Evolutionary conservation across 495 filamentous ascomycete genomes (phyloP).

Genomic region (Eremomyces bilateralis): DNA sequence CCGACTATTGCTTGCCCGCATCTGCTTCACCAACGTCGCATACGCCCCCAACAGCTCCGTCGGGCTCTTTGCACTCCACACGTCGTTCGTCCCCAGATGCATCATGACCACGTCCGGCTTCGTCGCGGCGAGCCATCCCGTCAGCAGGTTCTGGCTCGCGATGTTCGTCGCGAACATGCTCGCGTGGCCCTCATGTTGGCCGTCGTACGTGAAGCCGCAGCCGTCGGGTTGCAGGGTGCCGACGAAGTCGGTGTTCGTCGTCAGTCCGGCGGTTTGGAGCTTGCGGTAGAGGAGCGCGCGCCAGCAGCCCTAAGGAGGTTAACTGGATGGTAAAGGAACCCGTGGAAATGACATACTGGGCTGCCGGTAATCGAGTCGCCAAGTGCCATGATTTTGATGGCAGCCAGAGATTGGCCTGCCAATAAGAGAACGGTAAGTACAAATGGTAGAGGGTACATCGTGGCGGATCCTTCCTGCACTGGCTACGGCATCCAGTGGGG

Average conservation of each 20-base stretch:
- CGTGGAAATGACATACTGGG: constrained; percentile 11
- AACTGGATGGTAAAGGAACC: background rate
- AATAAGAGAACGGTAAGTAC: too few species aligned
- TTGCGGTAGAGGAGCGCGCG: constrained; percentile 20
- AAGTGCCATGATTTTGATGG: constrained; percentile 19
- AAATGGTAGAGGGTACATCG: too few species aligned
- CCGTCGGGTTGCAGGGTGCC: constrained; percentile 17
- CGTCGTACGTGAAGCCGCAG: background rate
- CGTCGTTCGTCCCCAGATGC: constrained; percentile 26
- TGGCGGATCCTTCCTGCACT: too few species aligned
- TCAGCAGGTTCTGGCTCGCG: constrained; percentile 20
- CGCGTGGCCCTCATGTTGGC: constrained; percentile 21
- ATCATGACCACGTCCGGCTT: constrained; percentile 24
- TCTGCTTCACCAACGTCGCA: background rate
- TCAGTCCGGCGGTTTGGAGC: constrained; percentile 13
- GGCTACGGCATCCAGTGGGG: too few species aligned
- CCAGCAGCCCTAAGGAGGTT: constrained; percentile 19
- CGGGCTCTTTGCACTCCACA: constrained; percentile 10
- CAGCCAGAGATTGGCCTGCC: too few species aligned
- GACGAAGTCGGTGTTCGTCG: constrained; percentile 20
- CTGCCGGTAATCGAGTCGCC: constrained; percentile 23
- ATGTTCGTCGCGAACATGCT: constrained; percentile 24
- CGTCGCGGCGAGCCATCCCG: constrained; percentile 18
- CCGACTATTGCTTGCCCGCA: background rate
- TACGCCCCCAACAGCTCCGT: constrained; percentile 15